Percentiles rank a stretch among this genome's conserved stretches.
Evolutionary conservation across 164 flowering plant genomes (phyloP).

Genomic region (Warburgia ugandensis): DNA sequence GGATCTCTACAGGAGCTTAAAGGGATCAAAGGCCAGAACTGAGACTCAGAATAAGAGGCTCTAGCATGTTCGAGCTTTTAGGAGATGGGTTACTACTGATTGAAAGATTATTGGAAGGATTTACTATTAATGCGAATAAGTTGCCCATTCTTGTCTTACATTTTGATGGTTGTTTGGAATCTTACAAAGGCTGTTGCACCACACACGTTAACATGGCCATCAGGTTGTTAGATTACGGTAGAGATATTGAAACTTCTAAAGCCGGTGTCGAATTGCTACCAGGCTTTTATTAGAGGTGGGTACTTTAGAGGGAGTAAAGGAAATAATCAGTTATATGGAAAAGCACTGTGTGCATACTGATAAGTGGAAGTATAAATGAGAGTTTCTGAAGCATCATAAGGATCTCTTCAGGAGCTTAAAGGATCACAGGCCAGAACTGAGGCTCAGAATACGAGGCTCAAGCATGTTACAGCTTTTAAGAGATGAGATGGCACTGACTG

Average conservation of each 20-base stretch:
- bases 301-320: conserved; percentile 88
- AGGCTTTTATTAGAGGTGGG: conserved; percentile 71
- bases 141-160: too few relatives aligned
- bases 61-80: conserved; percentile 53
- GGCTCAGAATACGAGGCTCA: conserved; percentile 62
- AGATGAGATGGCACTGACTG: conserved; percentile 46
- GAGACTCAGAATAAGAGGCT: conserved; percentile 70
- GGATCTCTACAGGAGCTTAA: conserved; percentile 61
- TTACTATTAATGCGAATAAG: too few relatives aligned
- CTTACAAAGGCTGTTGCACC: too few relatives aligned
- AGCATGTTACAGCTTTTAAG: conserved; percentile 52
- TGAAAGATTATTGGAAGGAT: too few relatives aligned
- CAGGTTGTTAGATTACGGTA: too few relatives aligned
- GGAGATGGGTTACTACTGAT: conserved; percentile 46
- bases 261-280: too few relatives aligned
- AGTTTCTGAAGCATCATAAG: conserved; percentile 65
- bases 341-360: conserved; percentile 43
- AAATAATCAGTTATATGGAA: conserved; percentile 50
- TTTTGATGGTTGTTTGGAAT: too few relatives aligned
- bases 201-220: too few relatives aligned
- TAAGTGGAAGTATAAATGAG: conserved; percentile 54
- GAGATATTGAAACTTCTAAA: too few relatives aligned
- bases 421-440: conserved; percentile 48
- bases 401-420: conserved; percentile 60
- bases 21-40: conserved; percentile 39